Evolutionary conservation across 768 basidiomycete species (phyloP).

Genomic region (Basidioascus undulatus): DNA sequence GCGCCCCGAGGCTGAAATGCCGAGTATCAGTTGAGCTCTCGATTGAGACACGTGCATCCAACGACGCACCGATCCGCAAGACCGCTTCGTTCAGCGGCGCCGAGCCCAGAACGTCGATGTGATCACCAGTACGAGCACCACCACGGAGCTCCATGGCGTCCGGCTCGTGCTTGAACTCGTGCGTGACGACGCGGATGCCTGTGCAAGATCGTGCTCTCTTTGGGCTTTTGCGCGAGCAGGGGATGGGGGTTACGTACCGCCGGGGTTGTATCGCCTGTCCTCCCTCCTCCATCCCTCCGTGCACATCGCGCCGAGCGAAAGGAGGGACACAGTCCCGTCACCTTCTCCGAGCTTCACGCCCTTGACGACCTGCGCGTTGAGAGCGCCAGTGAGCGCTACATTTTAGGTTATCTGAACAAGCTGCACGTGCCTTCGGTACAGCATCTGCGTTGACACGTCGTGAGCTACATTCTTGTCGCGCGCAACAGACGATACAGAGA

Average conservation of each 20-base stretch:
- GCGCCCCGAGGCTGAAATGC: too few species aligned
- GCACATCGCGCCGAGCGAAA: conserved; percentile 88
- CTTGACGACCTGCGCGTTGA: conserved; percentile 30
- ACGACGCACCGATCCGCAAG: conserved; percentile 65
- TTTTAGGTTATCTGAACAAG: not conserved
- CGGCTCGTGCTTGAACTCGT: conserved; percentile 68
- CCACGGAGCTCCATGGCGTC: conserved; percentile 49
- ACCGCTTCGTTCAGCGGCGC: conserved; percentile 71
- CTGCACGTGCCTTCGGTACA: too few species aligned
- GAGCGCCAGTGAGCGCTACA: conserved; percentile 5
- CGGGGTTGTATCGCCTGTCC: conserved; percentile 69
- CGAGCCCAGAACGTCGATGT: conserved; percentile 50
- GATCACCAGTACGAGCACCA: conserved; percentile 55
- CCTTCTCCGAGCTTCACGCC: conserved; percentile 87
- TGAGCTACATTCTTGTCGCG: too few species aligned
- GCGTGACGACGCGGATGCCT: conserved; percentile 63
- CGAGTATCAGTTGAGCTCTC: too few species aligned
- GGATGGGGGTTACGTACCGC: too few species aligned
- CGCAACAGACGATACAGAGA: too few species aligned
- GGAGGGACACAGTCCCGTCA: conserved; percentile 55
- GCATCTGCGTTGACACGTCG: too few species aligned
- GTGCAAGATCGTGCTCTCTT: too few species aligned
- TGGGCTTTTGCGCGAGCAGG: too few species aligned
- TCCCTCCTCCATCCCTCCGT: conserved; percentile 93
- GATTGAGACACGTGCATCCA: too few species aligned